phyloP scores from a whole-genome alignment of 2,329 filamentous ascomycete genomes.

The Venturia carpophila region DNA sequence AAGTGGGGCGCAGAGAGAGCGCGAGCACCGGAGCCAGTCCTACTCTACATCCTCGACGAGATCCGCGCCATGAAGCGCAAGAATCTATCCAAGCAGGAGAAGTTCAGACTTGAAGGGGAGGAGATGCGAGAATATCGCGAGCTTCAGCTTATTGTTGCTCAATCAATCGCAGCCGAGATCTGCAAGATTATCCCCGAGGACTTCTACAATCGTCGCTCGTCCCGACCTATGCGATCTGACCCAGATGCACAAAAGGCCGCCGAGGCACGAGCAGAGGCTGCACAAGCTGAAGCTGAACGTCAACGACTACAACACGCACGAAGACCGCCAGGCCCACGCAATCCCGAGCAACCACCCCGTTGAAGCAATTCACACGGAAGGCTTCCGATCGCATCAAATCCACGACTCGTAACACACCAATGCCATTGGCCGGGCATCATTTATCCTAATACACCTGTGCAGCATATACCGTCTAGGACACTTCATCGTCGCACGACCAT shows the following conservation, averaged over 20 bases:
- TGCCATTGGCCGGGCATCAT: neutral
- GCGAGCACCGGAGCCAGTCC: constrained; percentile 77
- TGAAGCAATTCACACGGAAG: neutral
- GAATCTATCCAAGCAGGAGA: constrained; percentile 79
- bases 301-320: constrained; percentile 31
- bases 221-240: constrained; percentile 27
- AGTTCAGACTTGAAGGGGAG: constrained; percentile 73
- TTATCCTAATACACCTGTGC: no score
- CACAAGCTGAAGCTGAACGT: constrained; percentile 26
- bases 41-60: constrained; percentile 86
- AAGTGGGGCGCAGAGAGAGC: constrained; percentile 67
- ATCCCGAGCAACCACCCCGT: constrained; percentile 29
- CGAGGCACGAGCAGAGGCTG: constrained; percentile 34
- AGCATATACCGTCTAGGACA: neutral
- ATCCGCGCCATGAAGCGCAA: constrained; percentile 76
- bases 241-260: constrained; percentile 41
- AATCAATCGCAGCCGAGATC: constrained; percentile 64
- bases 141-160: constrained; percentile 64
- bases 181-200: constrained; percentile 51
- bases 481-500: neutral
- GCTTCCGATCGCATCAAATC: neutral
- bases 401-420: neutral
- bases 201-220: constrained; percentile 12
- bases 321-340: constrained; percentile 30
- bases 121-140: constrained; percentile 69